A percentile compares a stretch with the other conserved stretches of the same genome.
Evolutionary conservation across 805 yeast species (phyloP).

Genomic region (Candida nanaspora): DNA sequence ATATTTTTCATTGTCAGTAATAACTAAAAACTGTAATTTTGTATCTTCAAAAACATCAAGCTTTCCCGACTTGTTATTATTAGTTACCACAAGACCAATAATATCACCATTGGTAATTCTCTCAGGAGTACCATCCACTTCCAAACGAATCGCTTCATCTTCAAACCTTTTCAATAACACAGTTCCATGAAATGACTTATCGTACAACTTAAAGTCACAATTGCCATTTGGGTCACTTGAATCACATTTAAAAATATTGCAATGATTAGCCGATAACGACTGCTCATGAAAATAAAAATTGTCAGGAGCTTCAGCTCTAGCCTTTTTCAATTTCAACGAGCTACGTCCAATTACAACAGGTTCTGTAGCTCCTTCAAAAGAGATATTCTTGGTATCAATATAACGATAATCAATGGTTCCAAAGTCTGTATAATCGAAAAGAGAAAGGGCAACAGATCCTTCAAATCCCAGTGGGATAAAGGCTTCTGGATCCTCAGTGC

Average conservation of each 20-base stretch:
- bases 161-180: neutral
- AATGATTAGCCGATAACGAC: constrained; percentile 20
- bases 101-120: constrained; percentile 13
- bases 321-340: constrained; percentile 5
- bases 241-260: constrained; percentile 3
- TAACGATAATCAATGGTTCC: no score
- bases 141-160: neutral
- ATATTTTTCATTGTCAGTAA: constrained; percentile 6
- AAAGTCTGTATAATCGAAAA: no score
- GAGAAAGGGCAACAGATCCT: no score
- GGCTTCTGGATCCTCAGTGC: no score
- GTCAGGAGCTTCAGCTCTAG: constrained; percentile 4
- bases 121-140: neutral
- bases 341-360: constrained; percentile 18
- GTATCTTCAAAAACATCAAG: constrained; percentile 15
- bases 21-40: constrained; percentile 16
- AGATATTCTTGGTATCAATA: no score
- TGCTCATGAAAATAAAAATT: constrained; percentile 14
- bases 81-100: constrained; percentile 14
- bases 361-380: neutral
- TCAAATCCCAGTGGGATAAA: no score
- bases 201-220: neutral
- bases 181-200: constrained; percentile 1
- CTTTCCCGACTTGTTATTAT: neutral
- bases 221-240: neutral